These are phyloP conservation scores for Phlebopus sp. DNA, from an alignment of 1,284 basidiomycete species.

Conservation along the genomic window DNA sequence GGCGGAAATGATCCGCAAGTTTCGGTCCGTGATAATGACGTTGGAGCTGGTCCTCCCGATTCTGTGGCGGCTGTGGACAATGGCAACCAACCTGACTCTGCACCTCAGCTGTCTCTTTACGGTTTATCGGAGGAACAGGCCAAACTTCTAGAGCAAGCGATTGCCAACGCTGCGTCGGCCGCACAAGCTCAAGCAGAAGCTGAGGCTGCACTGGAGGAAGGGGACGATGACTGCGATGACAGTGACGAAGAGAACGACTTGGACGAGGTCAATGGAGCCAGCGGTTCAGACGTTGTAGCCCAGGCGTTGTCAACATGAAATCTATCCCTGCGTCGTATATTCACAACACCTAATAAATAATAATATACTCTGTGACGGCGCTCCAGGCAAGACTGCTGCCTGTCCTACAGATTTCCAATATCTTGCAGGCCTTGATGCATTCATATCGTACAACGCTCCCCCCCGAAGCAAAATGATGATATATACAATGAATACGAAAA, in stretches of 20 bases:
- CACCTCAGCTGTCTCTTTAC: conserved; percentile 52
- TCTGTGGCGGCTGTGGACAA: conserved; percentile 9
- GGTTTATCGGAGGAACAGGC: conserved; percentile 70
- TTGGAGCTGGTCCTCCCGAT: conserved; percentile 14
- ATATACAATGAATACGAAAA: conserved; percentile 33
- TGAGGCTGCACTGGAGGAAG: conserved; percentile 66
- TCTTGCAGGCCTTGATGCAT: conserved; percentile 5
- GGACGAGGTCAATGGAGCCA: conserved; percentile 13
- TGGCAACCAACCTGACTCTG: conserved; percentile 5
- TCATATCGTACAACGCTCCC: conserved; percentile 29
- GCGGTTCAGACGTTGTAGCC: conserved; percentile 9
- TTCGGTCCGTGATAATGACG: conserved; percentile 7
- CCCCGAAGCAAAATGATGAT: conserved; percentile 20
- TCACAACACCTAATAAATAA: conserved; percentile 18
- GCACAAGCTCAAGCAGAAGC: conserved; percentile 74
- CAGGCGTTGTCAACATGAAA: conserved; percentile 3
- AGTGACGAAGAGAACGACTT: conserved; percentile 41
- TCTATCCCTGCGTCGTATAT: conserved; percentile 24
- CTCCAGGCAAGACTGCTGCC: conserved; percentile 6
- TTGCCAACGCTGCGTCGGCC: conserved; percentile 64
- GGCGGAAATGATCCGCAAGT: conserved; percentile 15
- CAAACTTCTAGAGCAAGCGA: conserved; percentile 61
- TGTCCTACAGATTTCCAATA: conserved; percentile 15
- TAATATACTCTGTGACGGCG: conserved; percentile 19
- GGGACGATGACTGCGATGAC: conserved; percentile 45